A percentile compares a stretch with the other conserved stretches of the same genome.
Conservation (phyloP, 768 basidiomycete genomes). For the Kwoniella sp. region DNA sequence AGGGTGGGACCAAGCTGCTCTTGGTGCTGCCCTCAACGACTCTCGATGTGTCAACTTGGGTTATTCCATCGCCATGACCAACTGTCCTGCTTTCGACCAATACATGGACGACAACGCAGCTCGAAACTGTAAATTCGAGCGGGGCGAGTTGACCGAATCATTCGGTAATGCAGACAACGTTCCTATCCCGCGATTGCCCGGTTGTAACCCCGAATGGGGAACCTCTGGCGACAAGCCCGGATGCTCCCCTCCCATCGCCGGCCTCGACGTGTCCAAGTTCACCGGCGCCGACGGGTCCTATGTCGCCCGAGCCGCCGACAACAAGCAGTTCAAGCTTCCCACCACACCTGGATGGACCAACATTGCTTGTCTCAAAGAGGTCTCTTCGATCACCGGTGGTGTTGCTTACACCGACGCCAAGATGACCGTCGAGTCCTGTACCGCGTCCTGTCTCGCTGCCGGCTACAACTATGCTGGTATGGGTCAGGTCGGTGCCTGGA, state of each 20-base stretch:
- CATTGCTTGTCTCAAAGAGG: slow-evolving; percentile 33
- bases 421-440: slow-evolving; percentile 32
- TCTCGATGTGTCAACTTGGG: slow-evolving; percentile 28
- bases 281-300: slow-evolving; percentile 37
- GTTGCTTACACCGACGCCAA: slow-evolving; percentile 27
- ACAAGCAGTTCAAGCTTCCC: slow-evolving; percentile 23
- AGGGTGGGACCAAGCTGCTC: slow-evolving; percentile 64
- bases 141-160: slow-evolving; percentile 30
- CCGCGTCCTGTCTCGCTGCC: slow-evolving; percentile 19
- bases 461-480: slow-evolving; percentile 33
- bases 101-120: slow-evolving; percentile 27
- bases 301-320: slow-evolving; percentile 25
- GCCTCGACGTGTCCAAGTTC: slow-evolving; percentile 32
- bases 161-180: slow-evolving; percentile 38
- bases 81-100: slow-evolving; percentile 27
- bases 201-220: slow-evolving; percentile 52
- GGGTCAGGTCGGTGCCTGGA: slow-evolving; percentile 22
- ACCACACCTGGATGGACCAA: slow-evolving; percentile 40
- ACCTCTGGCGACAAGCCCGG: slow-evolving; percentile 38
- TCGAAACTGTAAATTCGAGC: slow-evolving; percentile 35
- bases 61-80: slow-evolving; percentile 28
- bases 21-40: slow-evolving; percentile 62
- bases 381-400: slow-evolving; percentile 21
- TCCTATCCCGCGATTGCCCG: slow-evolving; percentile 36
- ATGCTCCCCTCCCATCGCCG: slow-evolving; percentile 32